phyloP scores from a whole-genome alignment of 306 rosid species.

The Trifolium pratense region DNA sequence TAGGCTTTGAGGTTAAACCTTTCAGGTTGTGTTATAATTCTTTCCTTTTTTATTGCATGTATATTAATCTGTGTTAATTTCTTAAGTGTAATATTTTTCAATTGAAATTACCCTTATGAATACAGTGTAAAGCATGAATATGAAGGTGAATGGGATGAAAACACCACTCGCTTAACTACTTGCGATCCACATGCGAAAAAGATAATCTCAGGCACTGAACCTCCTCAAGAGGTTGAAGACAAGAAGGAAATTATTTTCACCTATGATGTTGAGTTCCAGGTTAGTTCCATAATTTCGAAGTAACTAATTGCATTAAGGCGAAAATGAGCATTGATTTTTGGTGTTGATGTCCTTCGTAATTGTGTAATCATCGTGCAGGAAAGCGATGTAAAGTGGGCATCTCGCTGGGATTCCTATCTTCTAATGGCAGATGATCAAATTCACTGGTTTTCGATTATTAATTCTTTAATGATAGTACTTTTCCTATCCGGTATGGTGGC shows the following conservation, averaged over 20 bases:
- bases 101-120: constrained; percentile 32
- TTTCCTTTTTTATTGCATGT: constrained; percentile 17
- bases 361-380: constrained; percentile 51
- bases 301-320: background rate
- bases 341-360: constrained; percentile 3
- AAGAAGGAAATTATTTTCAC: constrained; percentile 83
- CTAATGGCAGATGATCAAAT: constrained; percentile 96
- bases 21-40: constrained; percentile 60
- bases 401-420: constrained; percentile 96
- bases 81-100: background rate
- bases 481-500: constrained; percentile 96
- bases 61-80: background rate
- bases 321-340: constrained; percentile 14
- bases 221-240: constrained; percentile 87
- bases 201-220: constrained; percentile 65
- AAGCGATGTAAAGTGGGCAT: constrained; percentile 96
- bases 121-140: constrained; percentile 76
- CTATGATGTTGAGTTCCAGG: constrained; percentile 91
- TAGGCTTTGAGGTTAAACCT: constrained; percentile 91
- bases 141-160: constrained; percentile 72
- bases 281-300: constrained; percentile 45
- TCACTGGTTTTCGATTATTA: constrained; percentile 95
- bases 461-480: constrained; percentile 87
- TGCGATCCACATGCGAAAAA: constrained; percentile 85
- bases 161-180: constrained; percentile 62